These are phyloP conservation scores for Xanthoceras sorbifolium DNA, from an alignment of 345 rosid genomes.

Conservation along the genomic window DNA sequence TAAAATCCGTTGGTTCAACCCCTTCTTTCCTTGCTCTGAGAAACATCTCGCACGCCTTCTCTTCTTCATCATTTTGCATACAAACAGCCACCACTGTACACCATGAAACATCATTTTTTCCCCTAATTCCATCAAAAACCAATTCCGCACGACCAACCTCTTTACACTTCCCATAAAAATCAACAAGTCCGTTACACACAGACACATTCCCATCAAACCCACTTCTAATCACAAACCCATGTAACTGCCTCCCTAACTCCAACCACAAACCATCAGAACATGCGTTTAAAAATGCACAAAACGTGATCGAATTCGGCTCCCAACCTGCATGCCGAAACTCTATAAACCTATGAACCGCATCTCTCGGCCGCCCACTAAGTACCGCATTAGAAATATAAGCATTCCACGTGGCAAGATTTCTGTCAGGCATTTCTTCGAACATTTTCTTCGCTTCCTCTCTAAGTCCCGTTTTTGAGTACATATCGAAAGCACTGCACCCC, in stretches of 20 bases:
- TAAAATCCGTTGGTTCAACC: conserved; percentile 60
- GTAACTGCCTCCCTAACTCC: conserved; percentile 66
- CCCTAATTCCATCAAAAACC: conserved; percentile 55
- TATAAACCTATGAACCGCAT: conserved; percentile 54
- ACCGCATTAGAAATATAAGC: conserved; percentile 73
- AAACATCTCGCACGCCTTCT: conserved; percentile 60
- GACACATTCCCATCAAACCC: conserved; percentile 58
- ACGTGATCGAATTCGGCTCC: conserved; percentile 66
- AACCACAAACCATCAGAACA: conserved; percentile 55
- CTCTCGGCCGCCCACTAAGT: conserved; percentile 44
- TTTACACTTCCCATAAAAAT: conserved; percentile 84
- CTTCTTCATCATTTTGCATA: conserved; percentile 75
- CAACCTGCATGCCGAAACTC: conserved; percentile 58
- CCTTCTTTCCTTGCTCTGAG: conserved; percentile 50
- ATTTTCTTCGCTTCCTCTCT: conserved; percentile 54
- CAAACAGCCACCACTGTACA: conserved; percentile 65
- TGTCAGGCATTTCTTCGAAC: conserved; percentile 84
- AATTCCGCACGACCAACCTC: conserved; percentile 46
- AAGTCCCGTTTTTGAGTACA: conserved; percentile 63
- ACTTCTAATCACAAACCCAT: conserved; percentile 54
- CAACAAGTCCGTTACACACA: conserved; percentile 70
- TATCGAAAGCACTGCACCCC: conserved; percentile 80
- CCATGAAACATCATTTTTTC: conserved; percentile 83
- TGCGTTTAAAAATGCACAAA: conserved; percentile 68
- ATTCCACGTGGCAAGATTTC: conserved; percentile 69